These are phyloP conservation scores for Hypoxylon sp. DNA, from an alignment of 2,329 filamentous ascomycete species.

Conservation along the genomic window DNA sequence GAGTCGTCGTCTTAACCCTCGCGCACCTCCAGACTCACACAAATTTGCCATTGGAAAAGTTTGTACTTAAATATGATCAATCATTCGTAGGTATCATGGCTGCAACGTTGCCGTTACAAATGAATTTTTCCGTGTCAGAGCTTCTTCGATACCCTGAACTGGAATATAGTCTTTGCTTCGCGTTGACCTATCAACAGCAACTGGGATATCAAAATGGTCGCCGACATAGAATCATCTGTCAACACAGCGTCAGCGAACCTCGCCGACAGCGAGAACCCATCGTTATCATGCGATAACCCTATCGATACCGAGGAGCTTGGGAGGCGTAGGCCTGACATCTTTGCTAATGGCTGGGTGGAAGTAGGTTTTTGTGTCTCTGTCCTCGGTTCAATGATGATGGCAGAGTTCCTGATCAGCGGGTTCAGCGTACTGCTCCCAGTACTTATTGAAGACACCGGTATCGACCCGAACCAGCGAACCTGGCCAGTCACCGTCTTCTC, in stretches of 20 bases:
- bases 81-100: neutral
- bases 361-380: constrained; percentile 56
- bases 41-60: neutral
- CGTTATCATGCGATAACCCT: neutral
- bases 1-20: neutral
- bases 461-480: constrained; percentile 69
- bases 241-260: neutral
- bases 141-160: constrained; percentile 1
- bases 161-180: neutral
- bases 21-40: neutral
- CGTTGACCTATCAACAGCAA: neutral
- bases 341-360: constrained; percentile 32
- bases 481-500: constrained; percentile 74
- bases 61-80: constrained; percentile 9
- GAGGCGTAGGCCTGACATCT: constrained; percentile 23
- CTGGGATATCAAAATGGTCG: neutral
- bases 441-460: constrained; percentile 70
- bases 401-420: constrained; percentile 81
- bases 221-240: neutral
- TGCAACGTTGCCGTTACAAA: neutral
- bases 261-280: neutral
- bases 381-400: constrained; percentile 66
- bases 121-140: neutral
- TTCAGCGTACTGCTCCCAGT: constrained; percentile 79
- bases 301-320: constrained; percentile 32